Conservation (phyloP, 495 filamentous ascomycete species). For the Talaromyces ruber region DNA sequence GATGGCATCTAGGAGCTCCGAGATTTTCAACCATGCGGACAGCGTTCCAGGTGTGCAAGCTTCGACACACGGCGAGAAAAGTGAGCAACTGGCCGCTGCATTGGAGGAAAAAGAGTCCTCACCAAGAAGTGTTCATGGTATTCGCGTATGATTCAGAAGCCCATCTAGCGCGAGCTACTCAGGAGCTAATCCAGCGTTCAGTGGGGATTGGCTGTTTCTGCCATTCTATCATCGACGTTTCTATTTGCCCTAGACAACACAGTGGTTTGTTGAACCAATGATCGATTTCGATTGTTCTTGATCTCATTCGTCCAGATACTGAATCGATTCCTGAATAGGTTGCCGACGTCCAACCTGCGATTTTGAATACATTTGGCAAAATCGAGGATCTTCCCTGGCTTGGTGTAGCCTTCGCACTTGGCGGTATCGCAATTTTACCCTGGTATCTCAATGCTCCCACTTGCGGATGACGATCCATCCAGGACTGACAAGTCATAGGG, state of each 20-base stretch:
- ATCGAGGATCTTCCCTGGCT: slow-evolving; percentile 50
- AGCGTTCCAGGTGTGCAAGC: neutral
- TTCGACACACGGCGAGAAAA: neutral
- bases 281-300: neutral
- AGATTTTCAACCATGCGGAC: neutral
- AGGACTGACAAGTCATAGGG: slow-evolving; percentile 29
- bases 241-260: slow-evolving; percentile 53
- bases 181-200: neutral
- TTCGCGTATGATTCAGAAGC: neutral
- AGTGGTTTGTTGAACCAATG: slow-evolving; percentile 17
- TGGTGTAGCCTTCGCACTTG: slow-evolving; percentile 43
- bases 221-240: slow-evolving; percentile 41
- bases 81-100: neutral
- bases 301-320: neutral
- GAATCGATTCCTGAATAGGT: slow-evolving; percentile 15
- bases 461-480: neutral
- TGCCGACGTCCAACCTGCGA: slow-evolving; percentile 47
- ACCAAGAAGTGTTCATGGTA: neutral
- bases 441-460: slow-evolving; percentile 16
- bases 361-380: slow-evolving; percentile 39
- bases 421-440: slow-evolving; percentile 31
- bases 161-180: neutral
- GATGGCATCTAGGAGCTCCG: neutral
- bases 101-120: neutral
- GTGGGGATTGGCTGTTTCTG: slow-evolving; percentile 36